Evolutionary conservation across 148 eudicot species (phyloP).

Genomic region (Diospyros kaki): DNA sequence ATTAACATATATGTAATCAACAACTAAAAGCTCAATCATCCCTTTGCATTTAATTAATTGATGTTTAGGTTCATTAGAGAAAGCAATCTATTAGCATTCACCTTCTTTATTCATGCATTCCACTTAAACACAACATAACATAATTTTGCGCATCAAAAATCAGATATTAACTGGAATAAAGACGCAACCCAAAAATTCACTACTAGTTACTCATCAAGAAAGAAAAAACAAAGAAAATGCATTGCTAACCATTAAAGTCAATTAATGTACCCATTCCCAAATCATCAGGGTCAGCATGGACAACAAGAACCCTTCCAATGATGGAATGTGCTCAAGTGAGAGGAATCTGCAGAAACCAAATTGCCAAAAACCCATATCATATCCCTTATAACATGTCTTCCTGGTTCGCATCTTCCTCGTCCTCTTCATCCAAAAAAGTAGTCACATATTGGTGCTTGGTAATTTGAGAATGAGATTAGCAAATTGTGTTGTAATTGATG

Average conservation of each 20-base stretch:
- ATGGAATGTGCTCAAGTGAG: constrained; percentile 72
- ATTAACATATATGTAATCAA: too few relatives aligned
- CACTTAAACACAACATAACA: neutral
- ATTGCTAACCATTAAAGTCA: neutral
- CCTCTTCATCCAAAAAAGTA: too few relatives aligned
- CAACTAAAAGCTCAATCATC: too few relatives aligned
- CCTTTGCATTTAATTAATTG: too few relatives aligned
- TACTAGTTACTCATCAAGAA: too few relatives aligned
- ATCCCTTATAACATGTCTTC: neutral
- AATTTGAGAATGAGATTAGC: too few relatives aligned
- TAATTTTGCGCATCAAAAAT: neutral
- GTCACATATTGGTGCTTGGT: too few relatives aligned
- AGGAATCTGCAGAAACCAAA: constrained; percentile 55
- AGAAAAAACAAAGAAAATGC: neutral
- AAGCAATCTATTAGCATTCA: neutral
- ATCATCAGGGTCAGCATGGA: constrained; percentile 91
- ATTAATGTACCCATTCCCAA: constrained; percentile 71
- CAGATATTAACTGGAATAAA: neutral
- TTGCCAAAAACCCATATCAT: neutral
- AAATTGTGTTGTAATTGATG: too few relatives aligned
- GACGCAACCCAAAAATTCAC: neutral
- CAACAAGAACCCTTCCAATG: constrained; percentile 92
- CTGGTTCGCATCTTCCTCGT: too few relatives aligned
- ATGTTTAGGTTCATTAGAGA: too few relatives aligned
- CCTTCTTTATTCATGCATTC: neutral